A percentile compares a stretch with the other conserved stretches of the same genome.
phyloP scores from a whole-genome alignment of 2,329 filamentous ascomycete species.

The Zalaria sp. region DNA sequence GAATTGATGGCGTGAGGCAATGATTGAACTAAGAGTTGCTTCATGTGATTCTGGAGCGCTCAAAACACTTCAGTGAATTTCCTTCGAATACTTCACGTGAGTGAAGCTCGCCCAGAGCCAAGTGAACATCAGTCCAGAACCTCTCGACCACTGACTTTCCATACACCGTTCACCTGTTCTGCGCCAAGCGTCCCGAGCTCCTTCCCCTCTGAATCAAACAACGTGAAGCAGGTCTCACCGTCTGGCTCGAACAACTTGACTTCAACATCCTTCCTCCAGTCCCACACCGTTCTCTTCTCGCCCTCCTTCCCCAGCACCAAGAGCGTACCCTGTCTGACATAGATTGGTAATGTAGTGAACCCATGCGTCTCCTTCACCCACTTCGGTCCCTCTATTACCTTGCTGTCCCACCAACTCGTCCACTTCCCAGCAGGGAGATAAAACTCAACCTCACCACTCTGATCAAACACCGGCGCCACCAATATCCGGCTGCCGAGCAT shows the following conservation, averaged over 20 bases:
- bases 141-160: constrained; percentile 13
- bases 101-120: too few species aligned
- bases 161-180: constrained; percentile 16
- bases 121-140: background rate
- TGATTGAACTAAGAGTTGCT: too few species aligned
- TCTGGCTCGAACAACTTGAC: constrained; percentile 23
- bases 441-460: constrained; percentile 50
- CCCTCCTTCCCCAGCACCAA: constrained; percentile 25
- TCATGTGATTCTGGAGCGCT: too few species aligned
- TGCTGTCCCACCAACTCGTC: constrained; percentile 35
- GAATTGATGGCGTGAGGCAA: too few species aligned
- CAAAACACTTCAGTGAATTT: too few species aligned
- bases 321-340: constrained; percentile 25
- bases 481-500: constrained; percentile 55
- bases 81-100: too few species aligned
- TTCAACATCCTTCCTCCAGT: constrained; percentile 25
- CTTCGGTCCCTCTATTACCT: constrained; percentile 25
- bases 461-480: constrained; percentile 49
- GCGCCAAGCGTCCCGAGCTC: constrained; percentile 18
- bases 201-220: constrained; percentile 21
- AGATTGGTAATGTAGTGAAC: constrained; percentile 26
- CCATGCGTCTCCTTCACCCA: constrained; percentile 29
- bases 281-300: constrained; percentile 20
- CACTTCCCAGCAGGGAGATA: constrained; percentile 44
- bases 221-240: constrained; percentile 17